phyloP scores from a whole-genome alignment of 2,329 filamentous ascomycete genomes.

The Fusarium sp. region DNA sequence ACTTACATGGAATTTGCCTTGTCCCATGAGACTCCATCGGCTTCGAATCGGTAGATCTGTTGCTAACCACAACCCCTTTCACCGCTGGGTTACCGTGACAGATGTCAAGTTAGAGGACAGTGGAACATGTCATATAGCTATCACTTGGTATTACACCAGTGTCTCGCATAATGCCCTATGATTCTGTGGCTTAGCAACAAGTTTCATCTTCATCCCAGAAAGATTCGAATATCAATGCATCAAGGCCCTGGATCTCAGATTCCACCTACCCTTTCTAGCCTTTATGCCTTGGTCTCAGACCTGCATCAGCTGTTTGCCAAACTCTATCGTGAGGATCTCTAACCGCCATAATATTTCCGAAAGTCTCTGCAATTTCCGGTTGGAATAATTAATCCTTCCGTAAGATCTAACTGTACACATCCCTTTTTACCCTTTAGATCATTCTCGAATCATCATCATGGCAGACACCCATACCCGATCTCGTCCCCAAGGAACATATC shows the following conservation, averaged over 20 bases:
- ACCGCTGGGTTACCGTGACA: constrained; percentile 9
- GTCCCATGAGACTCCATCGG: constrained; percentile 23
- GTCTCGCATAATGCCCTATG: constrained; percentile 29
- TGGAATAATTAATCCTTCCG: constrained; percentile 10
- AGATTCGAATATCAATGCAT: constrained; percentile 27
- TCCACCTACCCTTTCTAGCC: constrained; percentile 31
- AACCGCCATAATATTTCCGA: constrained; percentile 10
- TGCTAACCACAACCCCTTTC: constrained; percentile 4
- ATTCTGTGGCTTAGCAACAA: constrained; percentile 27
- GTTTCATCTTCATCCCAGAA: constrained; percentile 45
- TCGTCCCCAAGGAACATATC: constrained; percentile 35
- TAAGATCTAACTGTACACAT: not conserved
- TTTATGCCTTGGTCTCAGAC: constrained; percentile 11
- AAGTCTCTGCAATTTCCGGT: constrained; percentile 1
- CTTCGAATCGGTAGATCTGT: constrained; percentile 24
- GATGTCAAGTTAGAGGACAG: constrained; percentile 10
- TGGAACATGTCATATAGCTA: constrained; percentile 21
- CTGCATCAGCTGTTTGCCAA: constrained; percentile 10
- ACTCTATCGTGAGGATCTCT: constrained; percentile 9
- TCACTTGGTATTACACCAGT: constrained; percentile 21
- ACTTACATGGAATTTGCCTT: constrained; percentile 20
- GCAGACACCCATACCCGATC: constrained; percentile 37
- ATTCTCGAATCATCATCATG: constrained; percentile 42
- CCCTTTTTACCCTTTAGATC: constrained; percentile 18
- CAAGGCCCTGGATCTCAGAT: constrained; percentile 28